Evolutionary conservation across 331 rosid genomes (phyloP).

Genomic region (Stylosanthes scabra): DNA sequence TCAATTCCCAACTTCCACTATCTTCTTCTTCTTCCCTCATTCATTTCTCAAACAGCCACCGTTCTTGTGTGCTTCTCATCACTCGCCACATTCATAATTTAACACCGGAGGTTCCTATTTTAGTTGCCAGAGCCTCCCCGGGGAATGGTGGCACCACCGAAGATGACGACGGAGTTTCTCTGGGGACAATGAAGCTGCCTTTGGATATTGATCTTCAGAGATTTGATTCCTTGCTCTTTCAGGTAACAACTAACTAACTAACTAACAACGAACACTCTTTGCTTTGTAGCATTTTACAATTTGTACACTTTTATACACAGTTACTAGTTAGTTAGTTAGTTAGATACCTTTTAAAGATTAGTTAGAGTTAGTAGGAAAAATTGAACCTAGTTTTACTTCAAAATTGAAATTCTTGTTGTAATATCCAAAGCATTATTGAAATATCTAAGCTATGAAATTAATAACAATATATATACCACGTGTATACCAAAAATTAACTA

Average conservation of each 20-base stretch:
- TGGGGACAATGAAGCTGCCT: slow-evolving; percentile 89
- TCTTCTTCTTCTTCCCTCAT: slow-evolving; percentile 46
- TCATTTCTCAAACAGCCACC: slow-evolving; percentile 13
- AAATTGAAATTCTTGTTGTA: too few relatives aligned
- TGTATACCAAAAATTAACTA: too few relatives aligned
- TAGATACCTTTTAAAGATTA: too few relatives aligned
- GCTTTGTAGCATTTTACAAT: too few relatives aligned
- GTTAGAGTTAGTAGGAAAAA: too few relatives aligned
- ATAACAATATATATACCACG: too few relatives aligned
- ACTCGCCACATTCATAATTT: slow-evolving; percentile 14
- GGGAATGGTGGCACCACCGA: slow-evolving; percentile 40
- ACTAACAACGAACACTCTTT: background rate
- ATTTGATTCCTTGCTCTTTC: slow-evolving; percentile 77
- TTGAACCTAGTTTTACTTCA: too few relatives aligned
- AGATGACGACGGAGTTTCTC: slow-evolving; percentile 70
- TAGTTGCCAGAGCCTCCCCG: slow-evolving; percentile 51
- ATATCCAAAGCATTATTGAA: too few relatives aligned
- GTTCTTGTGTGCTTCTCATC: slow-evolving; percentile 36
- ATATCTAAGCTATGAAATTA: too few relatives aligned
- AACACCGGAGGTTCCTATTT: background rate
- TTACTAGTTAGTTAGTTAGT: too few relatives aligned
- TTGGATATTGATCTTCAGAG: slow-evolving; percentile 60
- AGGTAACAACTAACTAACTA: slow-evolving; percentile 44
- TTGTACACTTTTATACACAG: too few relatives aligned
- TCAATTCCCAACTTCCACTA: slow-evolving; percentile 34